A percentile compares a stretch with the other conserved stretches of the same genome.
These are phyloP conservation scores for Populus tomentosa DNA, from an alignment of 441 rosid genomes.

Conservation along the genomic window DNA sequence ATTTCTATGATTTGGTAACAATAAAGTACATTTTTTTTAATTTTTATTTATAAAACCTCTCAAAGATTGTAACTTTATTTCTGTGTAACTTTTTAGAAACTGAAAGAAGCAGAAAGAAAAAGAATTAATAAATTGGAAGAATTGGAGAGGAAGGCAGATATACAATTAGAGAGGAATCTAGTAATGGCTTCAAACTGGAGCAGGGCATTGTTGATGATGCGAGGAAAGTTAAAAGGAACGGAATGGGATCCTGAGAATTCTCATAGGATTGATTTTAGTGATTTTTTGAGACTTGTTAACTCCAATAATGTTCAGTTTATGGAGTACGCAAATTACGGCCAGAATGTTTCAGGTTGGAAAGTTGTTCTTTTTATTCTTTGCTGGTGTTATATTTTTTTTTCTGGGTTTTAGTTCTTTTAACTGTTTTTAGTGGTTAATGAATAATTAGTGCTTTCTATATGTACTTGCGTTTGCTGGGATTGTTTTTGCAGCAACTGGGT, in stretches of 20 bases:
- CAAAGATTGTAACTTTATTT: not conserved
- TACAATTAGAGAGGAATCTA: constrained; percentile 90
- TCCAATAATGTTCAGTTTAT: constrained; percentile 78
- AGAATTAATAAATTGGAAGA: constrained; percentile 69
- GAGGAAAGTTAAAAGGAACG: constrained; percentile 82
- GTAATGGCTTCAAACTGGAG: constrained; percentile 92
- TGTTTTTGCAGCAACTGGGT: not conserved
- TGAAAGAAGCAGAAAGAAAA: constrained; percentile 65
- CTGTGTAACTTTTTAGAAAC: constrained; percentile 30
- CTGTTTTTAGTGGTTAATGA: not conserved
- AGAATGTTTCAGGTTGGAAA: constrained; percentile 69
- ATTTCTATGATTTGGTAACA: not conserved
- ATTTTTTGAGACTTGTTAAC: constrained; percentile 65
- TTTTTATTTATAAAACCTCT: not conserved
- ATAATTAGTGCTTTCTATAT: not conserved
- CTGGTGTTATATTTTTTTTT: not conserved
- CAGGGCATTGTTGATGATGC: constrained; percentile 59
- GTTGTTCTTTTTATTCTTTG: not conserved
- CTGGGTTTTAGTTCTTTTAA: not conserved
- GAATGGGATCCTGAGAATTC: constrained; percentile 91
- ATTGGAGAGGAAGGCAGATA: constrained; percentile 65
- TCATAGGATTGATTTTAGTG: constrained; percentile 72
- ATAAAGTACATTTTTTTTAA: not conserved
- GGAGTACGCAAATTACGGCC: constrained; percentile 92
- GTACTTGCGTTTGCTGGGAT: not conserved